Conservation (phyloP, 2,329 filamentous ascomycete species). For the Sporothrix variecibatus region DNA sequence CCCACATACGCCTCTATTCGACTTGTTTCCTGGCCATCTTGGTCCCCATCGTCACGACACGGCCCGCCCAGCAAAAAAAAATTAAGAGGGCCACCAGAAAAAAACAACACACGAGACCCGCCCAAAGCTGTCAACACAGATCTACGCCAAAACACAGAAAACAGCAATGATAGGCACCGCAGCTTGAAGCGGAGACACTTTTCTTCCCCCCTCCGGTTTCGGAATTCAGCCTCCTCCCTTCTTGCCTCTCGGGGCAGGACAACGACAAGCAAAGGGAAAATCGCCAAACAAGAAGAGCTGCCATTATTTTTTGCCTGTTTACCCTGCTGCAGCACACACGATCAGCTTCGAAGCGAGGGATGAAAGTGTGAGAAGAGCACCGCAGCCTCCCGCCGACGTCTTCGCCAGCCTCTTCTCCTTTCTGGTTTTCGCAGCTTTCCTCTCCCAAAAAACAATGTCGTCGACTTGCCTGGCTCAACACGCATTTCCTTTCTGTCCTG, state of each 20-base stretch:
- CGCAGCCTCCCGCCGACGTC: neutral
- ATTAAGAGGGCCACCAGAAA: neutral
- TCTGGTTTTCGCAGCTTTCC: neutral
- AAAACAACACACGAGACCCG: neutral
- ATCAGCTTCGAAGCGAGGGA: constrained; percentile 15
- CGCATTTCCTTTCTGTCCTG: constrained; percentile 20
- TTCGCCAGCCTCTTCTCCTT: neutral
- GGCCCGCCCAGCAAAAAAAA: neutral
- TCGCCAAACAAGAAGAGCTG: neutral
- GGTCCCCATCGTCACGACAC: neutral
- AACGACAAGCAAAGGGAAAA: neutral
- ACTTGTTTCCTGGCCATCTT: neutral
- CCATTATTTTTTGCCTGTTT: neutral
- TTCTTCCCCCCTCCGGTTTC: neutral
- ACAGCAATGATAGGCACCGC: constrained; percentile 14
- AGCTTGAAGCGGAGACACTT: constrained; percentile 13
- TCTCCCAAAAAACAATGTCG: constrained; percentile 6
- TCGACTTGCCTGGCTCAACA: constrained; percentile 15
- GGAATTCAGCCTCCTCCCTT: constrained; percentile 2
- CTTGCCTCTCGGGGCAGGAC: neutral
- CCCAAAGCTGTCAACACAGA: constrained; percentile 9
- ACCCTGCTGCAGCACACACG: neutral
- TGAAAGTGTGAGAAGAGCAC: constrained; percentile 3
- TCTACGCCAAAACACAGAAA: constrained; percentile 14
- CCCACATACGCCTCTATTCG: neutral